A percentile compares a stretch with the other conserved stretches of the same genome.
Conservation (phyloP, 2,329 filamentous ascomycete genomes). For the Colletotrichum tropicicola region DNA sequence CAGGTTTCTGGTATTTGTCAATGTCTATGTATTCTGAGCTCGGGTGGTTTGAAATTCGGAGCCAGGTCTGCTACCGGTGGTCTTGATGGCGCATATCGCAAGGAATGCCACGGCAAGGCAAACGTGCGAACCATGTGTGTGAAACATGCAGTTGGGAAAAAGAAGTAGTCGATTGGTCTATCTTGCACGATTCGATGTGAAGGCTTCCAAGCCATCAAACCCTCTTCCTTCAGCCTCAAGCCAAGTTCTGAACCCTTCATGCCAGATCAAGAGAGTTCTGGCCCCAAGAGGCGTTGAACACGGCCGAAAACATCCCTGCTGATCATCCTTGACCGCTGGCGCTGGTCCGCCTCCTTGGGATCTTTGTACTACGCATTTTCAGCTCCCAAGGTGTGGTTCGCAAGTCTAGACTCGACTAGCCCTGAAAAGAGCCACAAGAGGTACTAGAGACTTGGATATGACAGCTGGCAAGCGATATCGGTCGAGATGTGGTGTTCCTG, state of each 20-base stretch:
- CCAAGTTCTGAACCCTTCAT: not conserved
- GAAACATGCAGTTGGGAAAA: slow-evolving; percentile 14
- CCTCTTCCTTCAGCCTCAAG: slow-evolving; percentile 2
- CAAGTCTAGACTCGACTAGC: not conserved
- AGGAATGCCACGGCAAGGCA: not conserved
- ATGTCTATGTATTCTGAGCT: not conserved
- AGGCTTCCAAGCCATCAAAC: slow-evolving; percentile 10
- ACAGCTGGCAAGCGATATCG: not conserved
- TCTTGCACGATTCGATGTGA: not conserved
- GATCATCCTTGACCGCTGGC: not conserved
- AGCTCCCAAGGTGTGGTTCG: not conserved
- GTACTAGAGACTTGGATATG: not conserved
- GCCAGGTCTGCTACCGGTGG: not conserved
- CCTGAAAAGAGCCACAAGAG: not conserved
- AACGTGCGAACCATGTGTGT: not conserved
- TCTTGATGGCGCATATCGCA: not conserved
- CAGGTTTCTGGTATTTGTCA: slow-evolving; percentile 17
- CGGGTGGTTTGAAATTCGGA: not conserved
- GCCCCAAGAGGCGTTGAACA: not conserved
- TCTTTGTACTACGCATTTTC: not conserved
- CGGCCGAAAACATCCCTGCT: not conserved
- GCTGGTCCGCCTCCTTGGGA: not conserved
- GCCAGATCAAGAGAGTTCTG: not conserved
- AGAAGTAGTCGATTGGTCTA: slow-evolving; percentile 4
- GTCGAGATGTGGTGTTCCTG: not conserved